Base-by-base conservation (phyloP, 495 filamentous ascomycete species). In the Polyplosphaeria fusca region DNA sequence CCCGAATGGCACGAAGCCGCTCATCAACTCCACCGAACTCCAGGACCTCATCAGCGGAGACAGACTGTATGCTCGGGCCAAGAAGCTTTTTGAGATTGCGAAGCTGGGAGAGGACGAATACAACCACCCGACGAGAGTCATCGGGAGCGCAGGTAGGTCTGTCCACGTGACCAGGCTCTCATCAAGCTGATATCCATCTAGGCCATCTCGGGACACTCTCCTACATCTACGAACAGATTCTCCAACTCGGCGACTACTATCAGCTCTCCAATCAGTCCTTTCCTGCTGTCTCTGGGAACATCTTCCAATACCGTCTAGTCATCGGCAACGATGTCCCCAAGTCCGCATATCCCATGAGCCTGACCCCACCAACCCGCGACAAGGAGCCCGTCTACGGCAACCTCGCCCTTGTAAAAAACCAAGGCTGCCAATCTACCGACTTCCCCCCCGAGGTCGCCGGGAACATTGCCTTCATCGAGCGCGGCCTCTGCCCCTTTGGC, bases 71-170 rank as follows among this genome's bases (percentile, higher is more conserved):
- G 65, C 67, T 11, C 74, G 79, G 41, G 81, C 82, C 37, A 73
- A 82, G 55, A 63, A 76, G 12, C 74, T 86, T 14, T 86, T 75
- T 65, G 63, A 75, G 39, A 74, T 84, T 54, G 82, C 82, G 9
- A 70, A 81, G 60, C 66, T 74, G 20, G 73, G 75, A 12, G 66
- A 76, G 40, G 68, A 76, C 12, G 78, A 83, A 46, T 84, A 79
- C 67, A 74, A 75, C 53, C 82, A 82, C 52, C 82, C 82, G 2
- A 86, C 82, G 2, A 73, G 82, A 48, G 82, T 86, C 16, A 85
- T 86, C 57, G 82, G 82, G 20, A 82, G 79, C 52, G 60, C 74
- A 55, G 82, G 82, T 80, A 74, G 46, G 70, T 63, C 52, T 26
- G 5, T 32, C 9, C 44, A 37, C 53, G 47, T 45, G 39, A 44